A percentile compares a stretch with the other conserved stretches of the same genome.
phyloP scores from a whole-genome alignment of 495 filamentous ascomycete species.

The Halenospora varia region DNA sequence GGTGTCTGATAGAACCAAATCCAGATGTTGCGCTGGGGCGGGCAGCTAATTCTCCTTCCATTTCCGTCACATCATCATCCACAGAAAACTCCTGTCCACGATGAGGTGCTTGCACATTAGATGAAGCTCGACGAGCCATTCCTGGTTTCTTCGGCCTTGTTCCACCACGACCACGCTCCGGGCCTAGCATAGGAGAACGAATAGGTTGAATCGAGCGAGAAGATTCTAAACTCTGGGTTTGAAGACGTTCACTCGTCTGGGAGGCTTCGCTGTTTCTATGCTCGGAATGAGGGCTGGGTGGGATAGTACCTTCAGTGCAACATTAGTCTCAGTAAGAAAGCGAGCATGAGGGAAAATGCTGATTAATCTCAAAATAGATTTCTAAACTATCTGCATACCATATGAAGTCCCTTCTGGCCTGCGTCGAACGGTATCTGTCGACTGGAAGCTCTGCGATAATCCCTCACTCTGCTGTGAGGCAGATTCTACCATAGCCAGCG shows the following conservation, averaged over 20 bases:
- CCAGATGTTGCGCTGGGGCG: conserved; percentile 27
- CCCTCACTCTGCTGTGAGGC: conserved; percentile 22
- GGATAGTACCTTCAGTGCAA: conserved; percentile 29
- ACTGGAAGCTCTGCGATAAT: conserved; percentile 36
- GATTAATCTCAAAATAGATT: background rate
- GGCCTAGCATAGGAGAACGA: conserved; percentile 50
- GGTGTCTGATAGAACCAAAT: conserved; percentile 35
- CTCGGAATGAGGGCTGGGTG: conserved; percentile 15
- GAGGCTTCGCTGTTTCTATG: conserved; percentile 22
- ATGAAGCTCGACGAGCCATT: conserved; percentile 67
- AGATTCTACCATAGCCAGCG: conserved; percentile 26
- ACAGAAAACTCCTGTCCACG: conserved; percentile 88
- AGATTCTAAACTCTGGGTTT: conserved; percentile 20
- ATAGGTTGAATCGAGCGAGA: conserved; percentile 18
- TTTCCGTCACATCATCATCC: conserved; percentile 84
- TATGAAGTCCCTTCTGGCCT: conserved; percentile 35
- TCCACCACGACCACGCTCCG: conserved; percentile 47
- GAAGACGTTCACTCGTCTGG: conserved; percentile 13
- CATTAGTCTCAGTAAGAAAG: background rate
- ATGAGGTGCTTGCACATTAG: conserved; percentile 68
- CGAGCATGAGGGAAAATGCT: background rate
- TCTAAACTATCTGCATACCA: conserved; percentile 17
- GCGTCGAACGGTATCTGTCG: conserved; percentile 45
- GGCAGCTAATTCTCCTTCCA: conserved; percentile 57
- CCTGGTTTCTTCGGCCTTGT: conserved; percentile 65